Conservation (phyloP, 202 grass and related monocot species). For the Cymbopogon flexuosus region DNA sequence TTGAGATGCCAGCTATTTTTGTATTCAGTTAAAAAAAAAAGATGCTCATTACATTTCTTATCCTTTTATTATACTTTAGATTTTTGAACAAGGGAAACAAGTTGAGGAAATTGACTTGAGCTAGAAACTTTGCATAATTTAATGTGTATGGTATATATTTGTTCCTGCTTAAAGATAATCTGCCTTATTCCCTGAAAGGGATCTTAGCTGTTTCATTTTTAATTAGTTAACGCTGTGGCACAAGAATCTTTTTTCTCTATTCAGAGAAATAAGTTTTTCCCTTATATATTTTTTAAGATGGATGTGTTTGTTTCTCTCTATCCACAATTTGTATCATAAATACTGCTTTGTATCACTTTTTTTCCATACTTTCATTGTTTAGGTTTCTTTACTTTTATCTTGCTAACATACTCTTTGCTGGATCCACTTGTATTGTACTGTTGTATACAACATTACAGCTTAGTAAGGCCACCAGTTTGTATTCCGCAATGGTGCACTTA, state of each 20-base stretch:
- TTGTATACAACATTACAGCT: not conserved
- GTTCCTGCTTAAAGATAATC: not conserved
- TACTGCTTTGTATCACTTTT: not conserved
- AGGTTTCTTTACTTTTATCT: not conserved
- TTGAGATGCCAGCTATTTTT: not conserved
- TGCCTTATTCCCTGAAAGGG: not conserved
- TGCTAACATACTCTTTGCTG: not conserved
- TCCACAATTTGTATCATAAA: not conserved
- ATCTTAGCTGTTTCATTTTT: not conserved
- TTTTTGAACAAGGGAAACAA: too few species aligned
- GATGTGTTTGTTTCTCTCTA: not conserved
- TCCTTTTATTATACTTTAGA: not conserved
- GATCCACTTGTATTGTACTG: not conserved
- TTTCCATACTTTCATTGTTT: not conserved
- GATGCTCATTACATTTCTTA: not conserved
- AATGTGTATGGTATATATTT: not conserved
- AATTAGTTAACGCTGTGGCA: not conserved
- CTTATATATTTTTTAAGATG: not conserved
- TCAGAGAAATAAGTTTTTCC: not conserved
- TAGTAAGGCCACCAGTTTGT: not conserved
- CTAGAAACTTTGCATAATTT: not conserved
- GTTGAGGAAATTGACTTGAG: too few species aligned
- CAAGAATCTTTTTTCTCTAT: not conserved
- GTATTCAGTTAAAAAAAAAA: not conserved
- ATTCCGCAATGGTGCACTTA: not conserved